Evolutionary conservation across 2,329 filamentous ascomycete genomes (phyloP).

Genomic region (Didymellaceae sp.): DNA sequence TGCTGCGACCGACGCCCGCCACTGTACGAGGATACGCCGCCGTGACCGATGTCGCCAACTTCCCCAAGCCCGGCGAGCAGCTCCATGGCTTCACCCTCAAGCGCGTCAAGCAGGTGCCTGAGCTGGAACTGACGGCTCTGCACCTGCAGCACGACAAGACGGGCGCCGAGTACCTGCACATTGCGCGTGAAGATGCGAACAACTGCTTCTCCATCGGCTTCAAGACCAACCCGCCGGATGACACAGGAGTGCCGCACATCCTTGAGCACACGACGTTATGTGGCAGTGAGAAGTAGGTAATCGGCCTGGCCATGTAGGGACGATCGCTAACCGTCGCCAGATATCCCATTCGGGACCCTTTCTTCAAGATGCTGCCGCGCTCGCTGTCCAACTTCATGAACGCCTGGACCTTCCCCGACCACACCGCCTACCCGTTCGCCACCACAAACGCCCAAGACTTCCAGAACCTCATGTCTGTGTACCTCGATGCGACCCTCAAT

Average conservation of each 20-base stretch:
- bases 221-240: slow-evolving; percentile 97
- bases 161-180: slow-evolving; percentile 92
- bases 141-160: slow-evolving; percentile 94
- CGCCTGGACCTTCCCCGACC: slow-evolving; percentile 93
- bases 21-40: slow-evolving; percentile 59
- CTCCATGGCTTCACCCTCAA: slow-evolving; percentile 93
- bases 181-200: slow-evolving; percentile 93
- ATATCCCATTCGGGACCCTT: slow-evolving; percentile 96
- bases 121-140: slow-evolving; percentile 89
- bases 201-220: slow-evolving; percentile 99
- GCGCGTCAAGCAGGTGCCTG: slow-evolving; percentile 88
- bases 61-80: slow-evolving; percentile 80
- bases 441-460: slow-evolving; percentile 96
- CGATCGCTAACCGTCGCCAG: slow-evolving; percentile 53
- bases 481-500: slow-evolving; percentile 91
- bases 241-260: slow-evolving; percentile 95
- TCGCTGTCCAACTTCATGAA: slow-evolving; percentile 99
- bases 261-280: slow-evolving; percentile 97
- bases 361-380: slow-evolving; percentile 99
- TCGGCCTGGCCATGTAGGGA: neutral
- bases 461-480: slow-evolving; percentile 94
- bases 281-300: slow-evolving; percentile 82
- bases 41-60: slow-evolving; percentile 76
- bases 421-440: slow-evolving; percentile 97
- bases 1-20: slow-evolving; percentile 17